Base-by-base conservation (phyloP, 345 rosid genomes). In the Eucalyptus tenuipes region DNA sequence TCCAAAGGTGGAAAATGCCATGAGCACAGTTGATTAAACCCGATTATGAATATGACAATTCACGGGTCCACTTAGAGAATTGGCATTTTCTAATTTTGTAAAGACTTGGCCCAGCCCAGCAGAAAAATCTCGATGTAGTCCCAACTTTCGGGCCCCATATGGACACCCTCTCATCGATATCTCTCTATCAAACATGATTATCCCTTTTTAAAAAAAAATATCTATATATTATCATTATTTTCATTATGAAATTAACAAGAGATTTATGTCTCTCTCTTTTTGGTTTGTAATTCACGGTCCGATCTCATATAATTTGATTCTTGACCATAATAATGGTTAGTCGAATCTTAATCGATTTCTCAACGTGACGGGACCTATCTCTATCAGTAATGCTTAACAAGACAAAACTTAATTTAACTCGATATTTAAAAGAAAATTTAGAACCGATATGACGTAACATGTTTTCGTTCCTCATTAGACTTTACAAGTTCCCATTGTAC, bases 11-110 rank as follows among this genome's bases (percentile, higher is more conserved):
- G 44, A 71, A 71, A 13, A 33, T 9, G 25, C 1, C 25, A 3
- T 13, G 1, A 9, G 45, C 13, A 8, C 7, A 12, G 5, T 71
- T 4, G 25, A 37, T 10, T 18, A 37, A 42, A 18, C 13, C 7
- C 18, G 13, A 71, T 37, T 2, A 37, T 10, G 45, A 22, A 71
- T 68, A 1, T 0, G 3, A 11, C 13, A 10, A 2, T 68, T 68
- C 4, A 33, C 4, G 8, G 8, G 17, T 29, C 33, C 31, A 3
- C 16, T 6, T 1, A 61, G 2, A 61, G 1, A 61, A 3, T 27
- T 13, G 68, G 31, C 68, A 61, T 61, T 61, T 61, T 29, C 31
- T 61, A 27, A 7, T 15, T n/a, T 16, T 31, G 40, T 18, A 16
- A 8, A 31, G 42, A 22, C 44, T 11, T 17, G 13, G 81, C 44